Conservation (phyloP, 108 stramenopile species). For the Nitzschia palea region DNA sequence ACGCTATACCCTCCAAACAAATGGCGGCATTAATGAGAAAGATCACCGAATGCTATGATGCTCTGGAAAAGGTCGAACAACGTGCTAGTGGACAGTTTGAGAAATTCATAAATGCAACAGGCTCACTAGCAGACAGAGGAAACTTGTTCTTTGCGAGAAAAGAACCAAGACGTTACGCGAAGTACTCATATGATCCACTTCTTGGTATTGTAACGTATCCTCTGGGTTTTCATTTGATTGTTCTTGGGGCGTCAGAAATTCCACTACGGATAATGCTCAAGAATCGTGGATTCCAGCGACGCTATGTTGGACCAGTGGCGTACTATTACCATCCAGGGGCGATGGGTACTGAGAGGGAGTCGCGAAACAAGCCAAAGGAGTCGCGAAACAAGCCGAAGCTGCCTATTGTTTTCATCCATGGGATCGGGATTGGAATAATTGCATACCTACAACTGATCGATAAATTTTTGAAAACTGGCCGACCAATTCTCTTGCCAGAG, state of each 20-base stretch:
- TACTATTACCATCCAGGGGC: conserved; percentile 67
- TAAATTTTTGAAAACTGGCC: conserved; percentile 57
- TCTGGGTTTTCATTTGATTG: conserved; percentile 64
- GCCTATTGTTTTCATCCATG: conserved; percentile 86
- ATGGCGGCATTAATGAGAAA: conserved; percentile 84
- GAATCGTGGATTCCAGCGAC: conserved; percentile 66
- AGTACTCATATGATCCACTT: conserved; percentile 78
- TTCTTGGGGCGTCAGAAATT: conserved; percentile 67
- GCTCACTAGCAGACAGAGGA: conserved; percentile 47
- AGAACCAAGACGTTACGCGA: conserved; percentile 59
- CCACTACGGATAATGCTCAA: conserved; percentile 63
- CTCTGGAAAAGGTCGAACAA: conserved; percentile 62
- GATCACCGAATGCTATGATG: conserved; percentile 80
- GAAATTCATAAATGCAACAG: conserved; percentile 68
- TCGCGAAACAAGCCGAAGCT: conserved; percentile 13
- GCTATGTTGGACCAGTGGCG: conserved; percentile 60
- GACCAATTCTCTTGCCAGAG: conserved; percentile 80
- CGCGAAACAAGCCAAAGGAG: background rate
- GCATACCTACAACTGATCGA: conserved; percentile 74
- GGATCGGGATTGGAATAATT: conserved; percentile 84
- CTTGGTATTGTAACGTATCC: conserved; percentile 76
- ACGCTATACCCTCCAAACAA: conserved; percentile 75
- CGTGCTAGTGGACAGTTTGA: conserved; percentile 44
- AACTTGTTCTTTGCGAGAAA: conserved; percentile 41
- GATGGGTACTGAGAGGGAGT: background rate